phyloP scores from a whole-genome alignment of 352 stramenopile genomes.

The Globisporangium spinosum region DNA sequence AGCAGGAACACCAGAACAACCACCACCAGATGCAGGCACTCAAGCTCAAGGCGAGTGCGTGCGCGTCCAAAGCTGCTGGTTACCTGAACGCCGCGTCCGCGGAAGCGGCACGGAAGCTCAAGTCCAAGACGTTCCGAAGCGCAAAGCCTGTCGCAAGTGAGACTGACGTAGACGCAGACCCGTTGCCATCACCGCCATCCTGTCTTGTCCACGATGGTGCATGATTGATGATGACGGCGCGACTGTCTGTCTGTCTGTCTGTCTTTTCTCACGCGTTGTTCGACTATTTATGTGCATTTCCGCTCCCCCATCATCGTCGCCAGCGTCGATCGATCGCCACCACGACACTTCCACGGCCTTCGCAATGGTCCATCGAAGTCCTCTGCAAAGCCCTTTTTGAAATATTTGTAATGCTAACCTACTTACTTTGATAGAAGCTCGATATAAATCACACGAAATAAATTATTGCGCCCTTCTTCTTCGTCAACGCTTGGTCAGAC shows the following conservation, averaged over 20 bases:
- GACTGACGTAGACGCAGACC: slow-evolving; percentile 25
- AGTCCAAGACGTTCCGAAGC: slow-evolving; percentile 22
- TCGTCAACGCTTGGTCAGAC: not conserved
- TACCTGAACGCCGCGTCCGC: slow-evolving; percentile 45
- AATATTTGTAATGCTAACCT: not conserved
- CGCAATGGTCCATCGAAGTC: not conserved
- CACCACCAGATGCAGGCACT: slow-evolving; percentile 34
- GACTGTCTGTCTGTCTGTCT: not conserved
- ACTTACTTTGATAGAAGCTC: not conserved
- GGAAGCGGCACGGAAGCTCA: slow-evolving; percentile 56
- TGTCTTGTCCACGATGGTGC: not conserved
- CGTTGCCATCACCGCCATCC: not conserved
- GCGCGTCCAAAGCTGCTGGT: slow-evolving; percentile 42
- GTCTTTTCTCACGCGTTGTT: not conserved
- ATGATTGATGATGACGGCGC: not conserved
- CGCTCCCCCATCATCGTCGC: not conserved
- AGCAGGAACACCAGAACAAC: slow-evolving; percentile 21
- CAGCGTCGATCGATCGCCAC: not conserved
- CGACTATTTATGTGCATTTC: slow-evolving; percentile 1
- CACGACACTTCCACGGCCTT: not conserved
- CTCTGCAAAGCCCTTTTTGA: not conserved
- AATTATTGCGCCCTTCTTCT: slow-evolving; percentile 1
- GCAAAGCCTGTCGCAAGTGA: slow-evolving; percentile 32
- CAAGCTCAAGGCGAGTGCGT: slow-evolving; percentile 32
- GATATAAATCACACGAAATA: not conserved